Percentiles rank a stretch among this genome's conserved stretches.
Conservation (phyloP, 345 rosid species). For the Capsella bursapastoris region DNA sequence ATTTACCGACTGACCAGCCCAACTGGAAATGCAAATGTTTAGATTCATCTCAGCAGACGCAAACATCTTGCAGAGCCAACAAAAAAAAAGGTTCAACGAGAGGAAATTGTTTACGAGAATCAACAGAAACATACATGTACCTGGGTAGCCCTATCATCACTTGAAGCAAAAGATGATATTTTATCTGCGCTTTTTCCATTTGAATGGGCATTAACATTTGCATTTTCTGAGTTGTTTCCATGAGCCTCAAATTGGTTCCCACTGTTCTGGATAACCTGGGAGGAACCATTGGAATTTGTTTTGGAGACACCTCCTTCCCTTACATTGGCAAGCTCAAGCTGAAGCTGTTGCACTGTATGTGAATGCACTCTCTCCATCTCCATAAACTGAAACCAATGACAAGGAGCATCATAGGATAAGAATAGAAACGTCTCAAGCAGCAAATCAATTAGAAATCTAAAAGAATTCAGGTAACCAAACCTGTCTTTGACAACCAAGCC, state of each 20-base stretch:
- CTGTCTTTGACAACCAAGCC: conserved; percentile 97
- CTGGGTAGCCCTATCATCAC: conserved; percentile 57
- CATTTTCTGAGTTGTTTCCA: conserved; percentile 48
- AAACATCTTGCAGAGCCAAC: conserved; percentile 1
- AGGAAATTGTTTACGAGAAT: background rate
- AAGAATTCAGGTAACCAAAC: conserved; percentile 50
- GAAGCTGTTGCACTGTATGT: conserved; percentile 89
- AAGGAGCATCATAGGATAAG: conserved; percentile 36
- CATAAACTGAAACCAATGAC: conserved; percentile 59
- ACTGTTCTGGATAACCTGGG: conserved; percentile 60
- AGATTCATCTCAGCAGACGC: background rate
- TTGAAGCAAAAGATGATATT: conserved; percentile 51
- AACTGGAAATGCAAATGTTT: background rate
- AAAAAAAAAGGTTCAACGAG: background rate
- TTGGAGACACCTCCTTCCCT: conserved; percentile 72
- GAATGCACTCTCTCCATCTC: conserved; percentile 91
- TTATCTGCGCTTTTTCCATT: conserved; percentile 59
- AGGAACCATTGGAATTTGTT: conserved; percentile 53
- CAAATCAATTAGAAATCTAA: background rate
- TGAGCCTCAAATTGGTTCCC: conserved; percentile 59
- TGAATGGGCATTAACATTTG: conserved; percentile 45
- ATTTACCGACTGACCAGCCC: background rate
- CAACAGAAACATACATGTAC: conserved; percentile 42
- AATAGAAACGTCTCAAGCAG: conserved; percentile 32
- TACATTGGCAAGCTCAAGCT: conserved; percentile 72